These are phyloP conservation scores for Colletotrichum limetticola DNA, from an alignment of 2,329 filamentous ascomycete genomes.

Conservation along the genomic window DNA sequence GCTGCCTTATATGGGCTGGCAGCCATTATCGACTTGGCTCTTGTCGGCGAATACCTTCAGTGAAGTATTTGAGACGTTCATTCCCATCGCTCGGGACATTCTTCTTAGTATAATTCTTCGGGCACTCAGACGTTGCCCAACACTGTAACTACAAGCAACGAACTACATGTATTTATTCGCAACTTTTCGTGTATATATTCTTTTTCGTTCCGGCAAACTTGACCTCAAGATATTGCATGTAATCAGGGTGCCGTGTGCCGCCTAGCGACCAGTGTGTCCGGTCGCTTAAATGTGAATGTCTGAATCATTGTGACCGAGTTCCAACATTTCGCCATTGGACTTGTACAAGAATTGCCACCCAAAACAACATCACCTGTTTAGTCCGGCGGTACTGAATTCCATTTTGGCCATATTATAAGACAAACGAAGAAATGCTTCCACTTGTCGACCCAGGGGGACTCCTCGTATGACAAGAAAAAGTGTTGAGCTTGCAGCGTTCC, in stretches of 20 bases:
- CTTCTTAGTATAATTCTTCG: not conserved
- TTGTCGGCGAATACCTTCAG: constrained; percentile 38
- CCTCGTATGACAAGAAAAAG: not conserved
- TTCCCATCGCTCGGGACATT: not conserved
- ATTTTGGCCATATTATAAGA: not conserved
- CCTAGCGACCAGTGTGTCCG: too few species aligned
- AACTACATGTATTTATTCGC: not conserved
- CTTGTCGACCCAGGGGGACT: not conserved
- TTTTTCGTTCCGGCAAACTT: not conserved
- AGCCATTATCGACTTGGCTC: constrained; percentile 65
- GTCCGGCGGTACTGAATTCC: not conserved
- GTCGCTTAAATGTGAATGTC: too few species aligned
- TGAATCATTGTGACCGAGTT: too few species aligned
- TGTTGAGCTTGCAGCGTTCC: not conserved
- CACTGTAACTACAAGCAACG: not conserved
- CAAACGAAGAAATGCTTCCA: not conserved
- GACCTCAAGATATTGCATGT: too few species aligned
- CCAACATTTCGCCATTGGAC: too few species aligned
- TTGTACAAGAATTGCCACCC: too few species aligned
- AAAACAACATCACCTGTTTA: not conserved
- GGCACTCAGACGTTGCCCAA: not conserved
- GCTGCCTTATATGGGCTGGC: constrained; percentile 62
- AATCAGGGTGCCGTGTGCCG: too few species aligned
- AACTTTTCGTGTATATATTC: not conserved
- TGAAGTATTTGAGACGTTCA: not conserved